These are phyloP conservation scores for Crassisporium funariophilum DNA, from an alignment of 768 basidiomycete genomes.

Conservation along the genomic window DNA sequence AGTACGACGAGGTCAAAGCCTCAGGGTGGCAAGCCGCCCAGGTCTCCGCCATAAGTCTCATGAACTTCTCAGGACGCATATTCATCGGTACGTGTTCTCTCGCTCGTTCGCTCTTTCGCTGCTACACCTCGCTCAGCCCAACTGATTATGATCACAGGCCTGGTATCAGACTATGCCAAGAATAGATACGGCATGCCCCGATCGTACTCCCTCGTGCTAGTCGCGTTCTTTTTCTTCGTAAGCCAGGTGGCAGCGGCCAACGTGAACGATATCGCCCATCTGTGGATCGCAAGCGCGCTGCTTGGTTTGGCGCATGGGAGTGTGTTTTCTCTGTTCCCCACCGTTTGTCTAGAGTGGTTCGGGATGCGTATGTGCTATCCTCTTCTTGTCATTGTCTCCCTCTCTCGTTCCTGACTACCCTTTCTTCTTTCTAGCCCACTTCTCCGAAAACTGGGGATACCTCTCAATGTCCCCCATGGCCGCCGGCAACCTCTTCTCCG, in stretches of 20 bases:
- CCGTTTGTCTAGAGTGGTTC: constrained; percentile 81
- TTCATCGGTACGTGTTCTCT: constrained; percentile 75
- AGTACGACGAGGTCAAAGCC: constrained; percentile 69
- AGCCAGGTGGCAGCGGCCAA: constrained; percentile 66
- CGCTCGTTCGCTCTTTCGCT: no score
- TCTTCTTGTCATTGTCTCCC: neutral
- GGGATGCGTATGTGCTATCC: constrained; percentile 60
- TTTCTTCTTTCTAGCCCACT: no score
- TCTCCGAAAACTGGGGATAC: no score
- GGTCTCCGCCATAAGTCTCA: constrained; percentile 80
- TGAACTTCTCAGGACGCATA: constrained; percentile 81
- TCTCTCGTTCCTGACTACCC: constrained; percentile 20
- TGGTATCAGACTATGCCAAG: constrained; percentile 69
- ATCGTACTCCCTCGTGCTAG: constrained; percentile 66
- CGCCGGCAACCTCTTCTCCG: no score
- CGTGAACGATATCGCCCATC: constrained; percentile 54
- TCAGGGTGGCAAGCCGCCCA: constrained; percentile 81
- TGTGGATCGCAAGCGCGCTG: constrained; percentile 59
- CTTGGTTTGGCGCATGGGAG: constrained; percentile 70
- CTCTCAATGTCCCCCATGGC: no score
- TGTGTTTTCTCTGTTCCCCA: constrained; percentile 64
- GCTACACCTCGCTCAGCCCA: neutral
- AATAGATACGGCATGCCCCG: constrained; percentile 60
- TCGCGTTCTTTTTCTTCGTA: constrained; percentile 66
- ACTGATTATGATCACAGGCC: constrained; percentile 41